Evolutionary conservation across 768 basidiomycete species (phyloP), one percentile per base, ranked within the genome.

Genomic region (Neoboletus subvelutipes): DNA sequence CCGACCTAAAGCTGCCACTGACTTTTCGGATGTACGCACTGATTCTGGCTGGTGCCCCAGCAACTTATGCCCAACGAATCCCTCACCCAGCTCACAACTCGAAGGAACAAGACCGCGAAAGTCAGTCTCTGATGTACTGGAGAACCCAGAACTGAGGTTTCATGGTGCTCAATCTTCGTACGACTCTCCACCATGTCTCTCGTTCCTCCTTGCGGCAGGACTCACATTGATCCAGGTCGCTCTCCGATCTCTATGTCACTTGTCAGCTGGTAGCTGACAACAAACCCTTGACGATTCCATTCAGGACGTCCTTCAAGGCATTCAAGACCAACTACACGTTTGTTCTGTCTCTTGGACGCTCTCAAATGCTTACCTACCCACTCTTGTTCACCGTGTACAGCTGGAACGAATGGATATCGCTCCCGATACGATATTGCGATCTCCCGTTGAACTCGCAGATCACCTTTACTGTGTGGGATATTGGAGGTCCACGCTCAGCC

Each of bases 401-500:
- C 29, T 99, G 96, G 96, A 98, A 98, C 68, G 94, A 98, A 77
- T 90, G 88, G 84, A 85, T 99, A 40, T 87, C 89, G 0, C 76
- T 98, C 12, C 96, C 96, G 0, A 91, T 97, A 67, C 86, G 87
- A 29, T 97, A 96, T 63, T 93, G 94, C 59, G 94, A 97, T 68
- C 78, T 99, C n/a, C 93, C 94, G 0, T 73, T 93, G 47, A 88
- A 78, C 69, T 86, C 94, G 1, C 94, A 97, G 65, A 80, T 99
- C 50, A 88, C 90, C 0, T 90, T 98, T 66, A 98, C 97, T 0
- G 88, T 98, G 8, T 98, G 94, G 91, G 95, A 98, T 67, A 94
- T 94, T 56, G 89, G 86, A 37, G 90, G 91, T 0, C 87, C 93
- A 24, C 82, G 92, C 8, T 77, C 81, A 45, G 86, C 92, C 2